Conservation (phyloP, 73 alveolate genomes). For the Paramecium pentaurelia region DNA sequence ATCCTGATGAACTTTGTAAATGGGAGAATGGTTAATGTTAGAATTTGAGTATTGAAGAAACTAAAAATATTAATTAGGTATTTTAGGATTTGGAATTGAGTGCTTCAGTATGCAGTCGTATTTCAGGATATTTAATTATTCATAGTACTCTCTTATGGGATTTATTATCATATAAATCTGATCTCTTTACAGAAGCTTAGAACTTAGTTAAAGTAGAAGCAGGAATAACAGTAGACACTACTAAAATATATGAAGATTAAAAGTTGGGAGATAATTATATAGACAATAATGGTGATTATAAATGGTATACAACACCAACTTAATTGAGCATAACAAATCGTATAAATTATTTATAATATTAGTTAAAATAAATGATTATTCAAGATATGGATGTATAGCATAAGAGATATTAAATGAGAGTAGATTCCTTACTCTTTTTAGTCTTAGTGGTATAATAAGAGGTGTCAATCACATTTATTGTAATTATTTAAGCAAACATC, state of each 20-base stretch:
- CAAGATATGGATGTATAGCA: slow-evolving; percentile 29
- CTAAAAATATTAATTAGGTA: not conserved
- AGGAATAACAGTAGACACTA: not conserved
- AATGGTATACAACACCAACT: not conserved
- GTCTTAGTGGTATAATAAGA: not conserved
- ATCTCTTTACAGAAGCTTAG: not conserved
- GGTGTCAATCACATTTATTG: slow-evolving; percentile 37
- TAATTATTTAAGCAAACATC: not conserved
- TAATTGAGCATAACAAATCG: not conserved
- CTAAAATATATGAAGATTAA: not conserved
- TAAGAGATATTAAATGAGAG: not conserved
- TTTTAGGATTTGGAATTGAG: not conserved
- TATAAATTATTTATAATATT: not conserved
- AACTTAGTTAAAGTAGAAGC: not conserved
- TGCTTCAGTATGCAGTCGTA: slow-evolving; percentile 17
- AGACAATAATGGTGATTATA: not conserved
- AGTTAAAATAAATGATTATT: not conserved
- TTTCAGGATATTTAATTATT: not conserved
- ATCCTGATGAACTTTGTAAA: slow-evolving; percentile 16
- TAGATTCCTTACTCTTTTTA: not conserved
- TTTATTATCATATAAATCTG: not conserved
- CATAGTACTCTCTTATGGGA: not conserved
- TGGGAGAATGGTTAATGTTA: not conserved
- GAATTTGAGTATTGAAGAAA: not conserved
- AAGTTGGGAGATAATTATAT: not conserved